Conservation (phyloP, 2,329 filamentous ascomycete species). For the Claviceps purpurea region DNA sequence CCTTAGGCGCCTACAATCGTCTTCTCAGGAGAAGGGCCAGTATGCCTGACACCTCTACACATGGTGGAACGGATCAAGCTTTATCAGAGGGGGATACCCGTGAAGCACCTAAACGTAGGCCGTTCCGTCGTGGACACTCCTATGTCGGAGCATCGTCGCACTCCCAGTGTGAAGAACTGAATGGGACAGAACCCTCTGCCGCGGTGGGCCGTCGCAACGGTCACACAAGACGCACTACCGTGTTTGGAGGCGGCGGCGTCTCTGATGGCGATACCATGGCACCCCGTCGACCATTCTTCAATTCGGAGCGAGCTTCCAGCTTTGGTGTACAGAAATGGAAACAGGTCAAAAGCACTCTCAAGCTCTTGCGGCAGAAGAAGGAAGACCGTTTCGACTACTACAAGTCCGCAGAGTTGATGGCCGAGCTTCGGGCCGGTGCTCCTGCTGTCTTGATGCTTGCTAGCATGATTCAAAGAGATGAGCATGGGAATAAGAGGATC, state of each 20-base stretch:
- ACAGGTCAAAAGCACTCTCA: slow-evolving; percentile 81
- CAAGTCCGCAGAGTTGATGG: slow-evolving; percentile 93
- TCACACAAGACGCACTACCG: slow-evolving; percentile 52
- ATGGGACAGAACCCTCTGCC: slow-evolving; percentile 38
- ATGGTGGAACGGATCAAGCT: slow-evolving; percentile 42
- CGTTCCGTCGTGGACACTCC: slow-evolving; percentile 43
- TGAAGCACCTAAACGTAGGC: slow-evolving; percentile 38
- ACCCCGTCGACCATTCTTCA: slow-evolving; percentile 43
- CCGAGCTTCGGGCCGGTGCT: slow-evolving; percentile 81
- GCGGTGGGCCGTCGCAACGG: slow-evolving; percentile 38
- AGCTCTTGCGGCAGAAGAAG: slow-evolving; percentile 65
- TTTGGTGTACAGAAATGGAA: slow-evolving; percentile 78
- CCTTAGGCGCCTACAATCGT: slow-evolving; percentile 27
- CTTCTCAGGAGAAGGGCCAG: slow-evolving; percentile 52
- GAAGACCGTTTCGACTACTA: slow-evolving; percentile 83
- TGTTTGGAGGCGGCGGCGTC: slow-evolving; percentile 48
- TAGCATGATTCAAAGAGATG: slow-evolving; percentile 95
- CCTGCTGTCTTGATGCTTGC: slow-evolving; percentile 89
- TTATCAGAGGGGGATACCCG: slow-evolving; percentile 66
- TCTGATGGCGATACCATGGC: slow-evolving; percentile 50
- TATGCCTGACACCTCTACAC: slow-evolving; percentile 40
- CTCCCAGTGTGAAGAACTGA: slow-evolving; percentile 30
- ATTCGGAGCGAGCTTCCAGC: slow-evolving; percentile 55
- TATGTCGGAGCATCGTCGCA: slow-evolving; percentile 40
- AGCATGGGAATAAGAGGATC: slow-evolving; percentile 88